These are phyloP conservation scores for Picea glauca DNA, from an alignment of 75 land plant species.

Conservation along the genomic window DNA sequence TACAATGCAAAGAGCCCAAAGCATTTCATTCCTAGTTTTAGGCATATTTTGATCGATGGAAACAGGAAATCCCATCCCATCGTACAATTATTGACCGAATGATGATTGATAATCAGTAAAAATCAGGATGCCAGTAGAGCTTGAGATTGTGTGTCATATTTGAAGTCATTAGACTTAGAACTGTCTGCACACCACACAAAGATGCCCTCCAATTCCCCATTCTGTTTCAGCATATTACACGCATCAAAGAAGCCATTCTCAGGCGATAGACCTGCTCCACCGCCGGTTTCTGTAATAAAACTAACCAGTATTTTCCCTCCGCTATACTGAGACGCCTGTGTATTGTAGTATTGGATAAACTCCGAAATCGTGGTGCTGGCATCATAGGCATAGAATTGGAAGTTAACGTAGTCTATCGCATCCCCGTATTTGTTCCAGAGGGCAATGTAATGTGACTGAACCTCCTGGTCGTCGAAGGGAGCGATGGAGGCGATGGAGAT, in stretches of 20 bases:
- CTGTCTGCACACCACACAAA: slow-evolving; percentile 38
- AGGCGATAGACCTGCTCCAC: slow-evolving; percentile 15
- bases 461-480: slow-evolving; percentile 24
- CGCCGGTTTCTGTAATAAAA: slow-evolving; percentile 22
- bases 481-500: slow-evolving; percentile 40
- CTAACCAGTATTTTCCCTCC: slow-evolving; percentile 34
- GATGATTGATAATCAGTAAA: no score
- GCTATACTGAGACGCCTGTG: slow-evolving; percentile 19
- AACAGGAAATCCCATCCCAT: no score
- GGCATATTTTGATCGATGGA: no score
- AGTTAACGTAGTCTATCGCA: slow-evolving; percentile 42
- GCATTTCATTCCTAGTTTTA: no score
- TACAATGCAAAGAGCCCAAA: no score
- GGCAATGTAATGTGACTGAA: slow-evolving; percentile 25
- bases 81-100: no score
- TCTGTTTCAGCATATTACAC: slow-evolving; percentile 20
- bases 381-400: slow-evolving; percentile 47
- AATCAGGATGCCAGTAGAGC: slow-evolving; percentile 5
- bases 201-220: slow-evolving; percentile 29
- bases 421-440: slow-evolving; percentile 25
- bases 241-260: slow-evolving; percentile 36
- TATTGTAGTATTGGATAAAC: slow-evolving; percentile 20
- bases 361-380: slow-evolving; percentile 24
- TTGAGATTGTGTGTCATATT: slow-evolving; percentile 16
- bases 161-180: slow-evolving; percentile 15